Base-by-base conservation (phyloP, 805 yeast species). In the Cyberlindnera mycetangii region DNA sequence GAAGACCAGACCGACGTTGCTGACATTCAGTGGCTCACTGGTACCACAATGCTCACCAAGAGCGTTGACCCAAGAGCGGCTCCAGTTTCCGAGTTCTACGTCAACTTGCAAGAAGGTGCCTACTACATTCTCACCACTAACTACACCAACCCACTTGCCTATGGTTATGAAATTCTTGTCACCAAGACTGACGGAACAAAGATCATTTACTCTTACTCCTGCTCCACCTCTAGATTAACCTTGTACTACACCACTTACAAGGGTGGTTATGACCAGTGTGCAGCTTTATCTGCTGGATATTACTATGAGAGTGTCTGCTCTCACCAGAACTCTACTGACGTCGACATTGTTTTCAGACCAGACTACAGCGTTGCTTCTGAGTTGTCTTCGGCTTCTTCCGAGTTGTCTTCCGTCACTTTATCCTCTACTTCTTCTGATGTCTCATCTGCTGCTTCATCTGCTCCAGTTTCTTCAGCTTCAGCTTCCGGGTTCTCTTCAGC, bases 101-200 rank as follows among this genome's bases (percentile, higher is more conserved):
- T 54, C 30, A 54, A 54, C 40, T 34, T 50, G 39, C 19, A 50
- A 22, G 47, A 54, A 37, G 58, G 58, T 48, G 45, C 44, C 10
- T 39, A 39, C 33, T 48, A 37, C 37, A 32, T 39, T 20, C 19
- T 44, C 32, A 34, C 15, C n/a, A 28, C 35, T 6, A 16, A 15
- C 10, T 4, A 31, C 11, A 10, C 15, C n/a, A 24, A 15, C 15
- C 43, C 45, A 16, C 20, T 21, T 2, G 39, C 49, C 15, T 21
- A 19, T n/a, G 42, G 37, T 15, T 34, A 37, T 18, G 24, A 21
- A 7, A 16, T 51, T 12, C 22, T 44, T 15, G 38, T 42, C 19
- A 44, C 49, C 2, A 17, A 12, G 6, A 31, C 47, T 2, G 46
- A 45, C n/a, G 55, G 51, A 5, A 27, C 21, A 14, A 40, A 28